A percentile compares a stretch with the other conserved stretches of the same genome.
phyloP scores from a whole-genome alignment of 176 grass and related monocot genomes.

The Bromus sterilis region DNA sequence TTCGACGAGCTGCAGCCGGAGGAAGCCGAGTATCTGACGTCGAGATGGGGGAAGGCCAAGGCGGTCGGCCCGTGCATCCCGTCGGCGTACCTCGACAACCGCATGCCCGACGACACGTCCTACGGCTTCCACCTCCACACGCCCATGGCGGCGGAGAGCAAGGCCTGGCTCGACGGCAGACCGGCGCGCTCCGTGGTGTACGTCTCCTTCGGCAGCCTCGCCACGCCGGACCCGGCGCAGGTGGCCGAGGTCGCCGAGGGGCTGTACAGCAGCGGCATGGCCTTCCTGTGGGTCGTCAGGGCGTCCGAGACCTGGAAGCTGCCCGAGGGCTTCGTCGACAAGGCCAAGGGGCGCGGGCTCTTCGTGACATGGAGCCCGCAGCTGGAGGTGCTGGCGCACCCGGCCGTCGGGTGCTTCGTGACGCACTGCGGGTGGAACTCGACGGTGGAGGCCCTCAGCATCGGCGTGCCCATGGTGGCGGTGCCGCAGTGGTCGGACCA shows the following conservation, averaged over 20 bases:
- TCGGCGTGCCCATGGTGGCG: constrained; percentile 26
- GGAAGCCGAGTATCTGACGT: constrained; percentile 20
- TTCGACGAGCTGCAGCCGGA: not conserved
- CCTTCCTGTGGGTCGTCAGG: constrained; percentile 51
- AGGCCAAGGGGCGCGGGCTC: constrained; percentile 5
- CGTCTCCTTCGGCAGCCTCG: not conserved
- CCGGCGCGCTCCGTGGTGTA: not conserved
- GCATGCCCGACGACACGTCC: constrained; percentile 15
- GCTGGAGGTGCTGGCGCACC: constrained; percentile 55
- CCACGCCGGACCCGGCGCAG: not conserved
- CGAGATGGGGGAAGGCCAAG: not conserved
- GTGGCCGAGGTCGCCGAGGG: not conserved
- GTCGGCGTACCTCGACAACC: constrained; percentile 19
- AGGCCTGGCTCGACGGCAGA: not conserved
- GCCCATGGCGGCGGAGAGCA: not conserved
- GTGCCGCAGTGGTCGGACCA: constrained; percentile 67
- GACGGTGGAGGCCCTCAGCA: constrained; percentile 10
- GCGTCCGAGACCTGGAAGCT: constrained; percentile 16
- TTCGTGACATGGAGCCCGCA: constrained; percentile 50
- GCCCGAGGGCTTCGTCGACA: constrained; percentile 5
- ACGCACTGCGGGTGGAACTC: constrained; percentile 85
- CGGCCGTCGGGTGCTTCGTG: constrained; percentile 52
- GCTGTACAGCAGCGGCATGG: constrained; percentile 11
- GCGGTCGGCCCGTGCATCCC: constrained; percentile 20
- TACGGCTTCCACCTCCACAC: constrained; percentile 40